phyloP scores from a whole-genome alignment of 2,329 filamentous ascomycete genomes.

The Trichoderma endophyticum region DNA sequence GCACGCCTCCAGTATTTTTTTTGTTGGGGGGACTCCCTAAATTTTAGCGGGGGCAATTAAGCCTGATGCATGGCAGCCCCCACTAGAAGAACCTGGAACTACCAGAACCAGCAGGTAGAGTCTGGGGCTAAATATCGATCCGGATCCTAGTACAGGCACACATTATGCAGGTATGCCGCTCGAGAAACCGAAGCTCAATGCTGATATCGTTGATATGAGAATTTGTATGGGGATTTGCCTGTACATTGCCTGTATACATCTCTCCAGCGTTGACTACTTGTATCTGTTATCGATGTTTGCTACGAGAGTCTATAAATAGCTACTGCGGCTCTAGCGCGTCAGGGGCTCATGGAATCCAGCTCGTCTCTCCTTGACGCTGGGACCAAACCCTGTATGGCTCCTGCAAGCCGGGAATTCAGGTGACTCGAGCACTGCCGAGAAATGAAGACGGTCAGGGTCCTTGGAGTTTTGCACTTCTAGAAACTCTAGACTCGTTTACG shows the following conservation, averaged over 20 bases:
- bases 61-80: neutral
- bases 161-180: neutral
- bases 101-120: neutral
- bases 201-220: neutral
- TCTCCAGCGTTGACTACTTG: neutral
- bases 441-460: neutral
- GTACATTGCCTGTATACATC: neutral
- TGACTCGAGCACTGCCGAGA: neutral
- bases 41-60: slow-evolving; percentile 10
- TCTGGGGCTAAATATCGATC: neutral
- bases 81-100: neutral
- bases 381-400: neutral
- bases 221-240: neutral
- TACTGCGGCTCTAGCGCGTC: neutral
- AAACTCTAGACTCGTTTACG: neutral
- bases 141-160: neutral
- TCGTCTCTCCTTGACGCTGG: neutral
- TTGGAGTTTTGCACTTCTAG: neutral
- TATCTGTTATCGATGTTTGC: neutral
- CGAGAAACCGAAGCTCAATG: neutral
- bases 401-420: neutral
- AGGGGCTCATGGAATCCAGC: neutral
- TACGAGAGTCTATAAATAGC: neutral
- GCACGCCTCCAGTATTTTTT: slow-evolving; percentile 9
- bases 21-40: slow-evolving; percentile 11